Conservation (phyloP, 108 stramenopile genomes). For the Fistulifera solaris region DNA sequence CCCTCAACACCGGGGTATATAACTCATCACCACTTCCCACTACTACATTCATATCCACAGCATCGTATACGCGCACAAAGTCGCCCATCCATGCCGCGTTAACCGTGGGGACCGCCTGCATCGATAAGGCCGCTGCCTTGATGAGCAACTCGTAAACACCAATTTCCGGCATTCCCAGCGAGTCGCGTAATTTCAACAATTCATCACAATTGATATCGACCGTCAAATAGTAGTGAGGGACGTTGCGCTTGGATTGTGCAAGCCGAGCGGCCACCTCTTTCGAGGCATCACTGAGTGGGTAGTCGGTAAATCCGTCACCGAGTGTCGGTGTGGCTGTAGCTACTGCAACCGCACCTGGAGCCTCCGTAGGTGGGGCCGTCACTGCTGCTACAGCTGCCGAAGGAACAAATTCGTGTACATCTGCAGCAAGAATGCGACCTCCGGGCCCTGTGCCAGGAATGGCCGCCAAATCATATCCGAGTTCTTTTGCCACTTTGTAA, state of each 20-base stretch:
- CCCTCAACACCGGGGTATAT: conserved; percentile 68
- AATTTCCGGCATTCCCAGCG: conserved; percentile 47
- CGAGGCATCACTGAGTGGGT: conserved; percentile 67
- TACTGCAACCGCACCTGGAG: conserved; percentile 31
- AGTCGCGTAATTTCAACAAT: conserved; percentile 72
- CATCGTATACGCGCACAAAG: conserved; percentile 44
- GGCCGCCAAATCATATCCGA: conserved; percentile 66
- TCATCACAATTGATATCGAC: conserved; percentile 86
- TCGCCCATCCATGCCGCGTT: conserved; percentile 67
- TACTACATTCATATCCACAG: conserved; percentile 96
- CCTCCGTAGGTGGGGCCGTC: conserved; percentile 16
- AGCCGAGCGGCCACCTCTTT: conserved; percentile 92
- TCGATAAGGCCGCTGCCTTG: conserved; percentile 91
- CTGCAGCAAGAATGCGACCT: conserved; percentile 90
- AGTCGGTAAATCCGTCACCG: conserved; percentile 29
- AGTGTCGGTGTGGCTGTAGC: conserved; percentile 28
- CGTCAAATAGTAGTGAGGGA: conserved; percentile 95
- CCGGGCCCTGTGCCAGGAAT: conserved; percentile 88
- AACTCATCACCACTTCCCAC: conserved; percentile 95
- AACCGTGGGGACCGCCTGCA: conserved; percentile 92
- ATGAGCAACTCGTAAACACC: conserved; percentile 97
- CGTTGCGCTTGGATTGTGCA: conserved; percentile 90
- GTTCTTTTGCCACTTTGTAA: conserved; percentile 74
- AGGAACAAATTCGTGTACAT: conserved; percentile 79
- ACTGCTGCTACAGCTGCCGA: conserved; percentile 21